Evolutionary conservation across 139 green algal species (phyloP), one percentile per base, ranked within the genome.

Genomic region (Astrephomene gubernaculifera): DNA sequence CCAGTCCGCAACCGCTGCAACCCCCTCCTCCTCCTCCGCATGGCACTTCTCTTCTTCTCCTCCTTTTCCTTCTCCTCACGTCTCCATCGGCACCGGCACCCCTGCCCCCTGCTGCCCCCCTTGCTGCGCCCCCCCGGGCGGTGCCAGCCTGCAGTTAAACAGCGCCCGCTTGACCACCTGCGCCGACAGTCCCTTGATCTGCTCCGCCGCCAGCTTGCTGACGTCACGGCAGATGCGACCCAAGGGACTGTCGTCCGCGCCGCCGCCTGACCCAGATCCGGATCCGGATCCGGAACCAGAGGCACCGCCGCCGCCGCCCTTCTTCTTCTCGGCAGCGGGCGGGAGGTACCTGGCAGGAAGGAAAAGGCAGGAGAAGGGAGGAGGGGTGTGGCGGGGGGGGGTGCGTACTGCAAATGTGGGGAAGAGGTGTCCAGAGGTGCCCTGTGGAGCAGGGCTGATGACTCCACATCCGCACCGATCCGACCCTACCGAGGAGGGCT

Each of bases 181-280:
- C 53, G 87, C 93, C 44, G 94, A 91, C 68, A 98, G 87, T 17
- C 95, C 96, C 88, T 97, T 97, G 63, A 97, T 84, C 88, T 98
- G 96, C 90, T 99, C 96, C 33, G 93, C 85, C 14, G 94, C 92
- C 70, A 99, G 45, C 82, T 97, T 95, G 54, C 53, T 86, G 1
- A 87, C 90, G 85, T 96, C 90, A 27, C 90, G 89, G 75, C 89
- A 91, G 41, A 95, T 92, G 39, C 92, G 88, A 14, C 25, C 38
- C 35, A 90, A 82, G 71, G 75, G 61, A 38, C 65, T 78, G 52
- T 89, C 79, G 5, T 76, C 79, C 7, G 27, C 65, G 22, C 17
- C 35, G 45, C 60, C 63, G 43, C 33, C 44, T 19, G 17, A 45
- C 45, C 63, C 63, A 57, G 22, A 25, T 41, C 7, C 41, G 35